Base-by-base conservation (phyloP, 495 filamentous ascomycete species). In the Aspergillus baeticus region DNA sequence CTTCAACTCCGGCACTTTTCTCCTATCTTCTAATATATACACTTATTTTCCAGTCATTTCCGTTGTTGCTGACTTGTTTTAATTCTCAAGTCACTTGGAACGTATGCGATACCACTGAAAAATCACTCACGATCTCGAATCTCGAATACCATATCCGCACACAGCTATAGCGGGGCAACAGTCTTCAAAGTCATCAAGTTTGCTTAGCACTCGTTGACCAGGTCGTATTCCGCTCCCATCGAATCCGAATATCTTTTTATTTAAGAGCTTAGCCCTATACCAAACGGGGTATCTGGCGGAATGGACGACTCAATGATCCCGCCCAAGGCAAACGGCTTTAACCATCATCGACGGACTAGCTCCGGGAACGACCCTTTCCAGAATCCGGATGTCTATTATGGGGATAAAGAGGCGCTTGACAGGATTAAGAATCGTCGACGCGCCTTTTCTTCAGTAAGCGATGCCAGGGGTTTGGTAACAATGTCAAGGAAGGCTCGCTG, bases 321-420 rank as follows among this genome's bases (percentile, higher is more conserved):
- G 61, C 58, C 70, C 60, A 57, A 66, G 10, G 7, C 33, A 1
- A 50, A 38, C 20, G 34, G 47, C 21, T 20, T 50, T 34, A 58
- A 54, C 43, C 63, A 54, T 1, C 66, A 66, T 51, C 60, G 61
- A 23, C 65, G 69, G 48, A 48, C 54, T n/a, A 62, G 63, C 31
- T 72, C 72, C 46, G 54, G 70, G 18, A 35, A 20, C 26, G 78
- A 82, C 57, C 78, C 79, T 23, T 77, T 68, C 47, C 76, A 77
- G 31, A 60, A 75, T 31, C 67, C 79, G 10, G 77, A 80, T 51
- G 60, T 79, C 51, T 82, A 82, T 51, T 82, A 82, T 63, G 78
- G 78, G 26, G 64, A 76, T 45, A 64, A 73, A 10, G 72, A 78
- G 17, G 65, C 63, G 22, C 41, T 60, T 10, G 61, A 68, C n/a